These are phyloP conservation scores for Hymenoscyphus linearis DNA, from an alignment of 2,329 filamentous ascomycete species.

Conservation along the genomic window DNA sequence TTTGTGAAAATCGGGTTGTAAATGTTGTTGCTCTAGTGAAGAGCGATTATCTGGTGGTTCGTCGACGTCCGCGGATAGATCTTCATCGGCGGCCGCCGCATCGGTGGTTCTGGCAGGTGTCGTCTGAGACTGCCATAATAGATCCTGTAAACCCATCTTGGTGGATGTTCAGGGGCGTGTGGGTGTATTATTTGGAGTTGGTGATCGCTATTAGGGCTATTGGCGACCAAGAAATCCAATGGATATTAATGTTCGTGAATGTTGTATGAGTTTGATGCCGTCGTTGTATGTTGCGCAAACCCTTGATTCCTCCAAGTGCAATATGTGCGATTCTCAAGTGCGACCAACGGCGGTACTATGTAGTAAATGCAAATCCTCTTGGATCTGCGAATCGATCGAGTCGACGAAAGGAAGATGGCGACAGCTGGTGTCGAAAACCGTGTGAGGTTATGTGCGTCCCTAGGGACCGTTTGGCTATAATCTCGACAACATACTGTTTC, in stretches of 20 bases:
- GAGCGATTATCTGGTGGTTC: slow-evolving; percentile 69
- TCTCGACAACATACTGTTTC: slow-evolving; percentile 27
- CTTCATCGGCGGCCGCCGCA: slow-evolving; percentile 46
- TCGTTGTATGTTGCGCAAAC: neutral
- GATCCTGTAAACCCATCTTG: slow-evolving; percentile 31
- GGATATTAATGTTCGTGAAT: slow-evolving; percentile 8
- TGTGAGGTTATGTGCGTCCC: slow-evolving; percentile 35
- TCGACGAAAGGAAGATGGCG: neutral
- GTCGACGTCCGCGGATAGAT: slow-evolving; percentile 71
- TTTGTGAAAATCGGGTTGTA: slow-evolving; percentile 30
- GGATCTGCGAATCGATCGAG: neutral
- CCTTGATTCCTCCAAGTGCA: neutral
- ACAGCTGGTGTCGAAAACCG: slow-evolving; percentile 17
- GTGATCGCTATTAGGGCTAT: slow-evolving; percentile 6
- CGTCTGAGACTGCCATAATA: slow-evolving; percentile 43
- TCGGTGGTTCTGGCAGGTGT: slow-evolving; percentile 21
- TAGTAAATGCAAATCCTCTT: neutral
- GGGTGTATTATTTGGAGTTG: neutral
- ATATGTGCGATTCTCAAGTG: neutral
- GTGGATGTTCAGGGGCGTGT: neutral
- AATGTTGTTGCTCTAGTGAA: neutral
- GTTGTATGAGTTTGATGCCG: neutral
- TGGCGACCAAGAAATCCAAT: neutral
- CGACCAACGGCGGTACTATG: neutral
- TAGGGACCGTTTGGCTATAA: slow-evolving; percentile 42